Evolutionary conservation across 768 basidiomycete species (phyloP).

Genomic region (Suillus tomentosus): DNA sequence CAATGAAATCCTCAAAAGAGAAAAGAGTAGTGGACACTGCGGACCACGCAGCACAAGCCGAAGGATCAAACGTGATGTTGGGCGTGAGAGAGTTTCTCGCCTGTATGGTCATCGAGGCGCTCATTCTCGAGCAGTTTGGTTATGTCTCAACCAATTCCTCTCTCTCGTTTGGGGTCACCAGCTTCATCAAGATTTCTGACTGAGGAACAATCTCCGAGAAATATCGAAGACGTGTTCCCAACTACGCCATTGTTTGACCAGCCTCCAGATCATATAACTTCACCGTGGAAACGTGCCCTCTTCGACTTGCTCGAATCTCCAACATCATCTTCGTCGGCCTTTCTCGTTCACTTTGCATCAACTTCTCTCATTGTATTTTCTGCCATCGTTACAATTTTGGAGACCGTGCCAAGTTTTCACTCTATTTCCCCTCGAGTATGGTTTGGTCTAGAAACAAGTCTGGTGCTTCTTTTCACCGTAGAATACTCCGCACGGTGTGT

Average conservation of each 20-base stretch:
- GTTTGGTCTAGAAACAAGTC: slow-evolving; percentile 85
- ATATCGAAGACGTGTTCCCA: slow-evolving; percentile 43
- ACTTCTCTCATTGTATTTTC: slow-evolving; percentile 75
- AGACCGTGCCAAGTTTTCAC: slow-evolving; percentile 79
- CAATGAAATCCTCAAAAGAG: not conserved
- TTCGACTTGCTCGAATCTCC: slow-evolving; percentile 80
- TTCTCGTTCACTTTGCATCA: slow-evolving; percentile 69
- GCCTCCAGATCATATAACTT: slow-evolving; percentile 28
- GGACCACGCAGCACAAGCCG: not conserved
- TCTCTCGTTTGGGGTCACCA: slow-evolving; percentile 27
- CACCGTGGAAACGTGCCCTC: slow-evolving; percentile 62
- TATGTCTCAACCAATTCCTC: slow-evolving; percentile 36
- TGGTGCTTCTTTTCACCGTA: slow-evolving; percentile 84
- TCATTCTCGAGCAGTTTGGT: not conserved
- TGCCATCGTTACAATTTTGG: slow-evolving; percentile 74
- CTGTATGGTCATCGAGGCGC: not conserved
- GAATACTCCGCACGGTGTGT: slow-evolving; percentile 76
- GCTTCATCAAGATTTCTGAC: slow-evolving; percentile 42
- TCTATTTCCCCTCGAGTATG: slow-evolving; percentile 68
- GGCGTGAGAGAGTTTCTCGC: not conserved
- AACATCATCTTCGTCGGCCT: slow-evolving; percentile 73
- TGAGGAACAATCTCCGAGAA: slow-evolving; percentile 43
- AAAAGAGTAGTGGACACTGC: not conserved
- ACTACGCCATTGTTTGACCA: slow-evolving; percentile 38
- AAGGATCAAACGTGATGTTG: not conserved